Evolutionary conservation across 306 rosid species (phyloP).

Genomic region (Cucurbita ficifolia): DNA sequence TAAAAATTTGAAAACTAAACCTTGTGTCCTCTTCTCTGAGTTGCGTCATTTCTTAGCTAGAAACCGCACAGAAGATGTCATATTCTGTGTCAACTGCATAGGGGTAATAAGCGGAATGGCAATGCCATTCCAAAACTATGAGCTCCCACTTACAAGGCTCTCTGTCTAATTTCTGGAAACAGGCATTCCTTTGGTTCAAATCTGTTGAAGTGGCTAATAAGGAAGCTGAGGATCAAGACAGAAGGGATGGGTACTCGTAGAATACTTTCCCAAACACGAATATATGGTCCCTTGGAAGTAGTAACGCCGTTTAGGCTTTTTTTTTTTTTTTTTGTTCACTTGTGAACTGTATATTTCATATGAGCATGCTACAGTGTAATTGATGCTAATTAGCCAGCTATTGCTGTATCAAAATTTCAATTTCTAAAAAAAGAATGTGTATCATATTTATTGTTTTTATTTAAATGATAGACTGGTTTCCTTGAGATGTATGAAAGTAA

Average conservation of each 20-base stretch:
- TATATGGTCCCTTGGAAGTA: not conserved
- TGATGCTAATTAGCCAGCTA: not conserved
- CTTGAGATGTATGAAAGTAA: not conserved
- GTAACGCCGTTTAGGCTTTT: not conserved
- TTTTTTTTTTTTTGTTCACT: not conserved
- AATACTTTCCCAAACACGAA: not conserved
- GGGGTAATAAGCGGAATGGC: not conserved
- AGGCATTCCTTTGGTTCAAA: constrained; percentile 87
- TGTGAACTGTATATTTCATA: not conserved
- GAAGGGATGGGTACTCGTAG: constrained; percentile 70
- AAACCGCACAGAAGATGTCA: not conserved
- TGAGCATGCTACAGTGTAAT: not conserved
- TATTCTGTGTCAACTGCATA: not conserved
- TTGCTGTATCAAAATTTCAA: not conserved
- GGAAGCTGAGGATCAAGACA: constrained; percentile 97
- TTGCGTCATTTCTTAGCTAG: not conserved
- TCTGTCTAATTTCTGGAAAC: not conserved
- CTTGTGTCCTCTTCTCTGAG: not conserved
- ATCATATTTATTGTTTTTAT: not conserved
- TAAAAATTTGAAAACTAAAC: not conserved
- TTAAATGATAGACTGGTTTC: not conserved
- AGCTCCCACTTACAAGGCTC: not conserved
- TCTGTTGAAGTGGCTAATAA: constrained; percentile 82
- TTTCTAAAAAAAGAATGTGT: not conserved
- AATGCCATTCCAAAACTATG: not conserved